These are phyloP conservation scores for Aegilops sharonensis DNA, from an alignment of 176 grass and related monocot species.

Conservation along the genomic window DNA sequence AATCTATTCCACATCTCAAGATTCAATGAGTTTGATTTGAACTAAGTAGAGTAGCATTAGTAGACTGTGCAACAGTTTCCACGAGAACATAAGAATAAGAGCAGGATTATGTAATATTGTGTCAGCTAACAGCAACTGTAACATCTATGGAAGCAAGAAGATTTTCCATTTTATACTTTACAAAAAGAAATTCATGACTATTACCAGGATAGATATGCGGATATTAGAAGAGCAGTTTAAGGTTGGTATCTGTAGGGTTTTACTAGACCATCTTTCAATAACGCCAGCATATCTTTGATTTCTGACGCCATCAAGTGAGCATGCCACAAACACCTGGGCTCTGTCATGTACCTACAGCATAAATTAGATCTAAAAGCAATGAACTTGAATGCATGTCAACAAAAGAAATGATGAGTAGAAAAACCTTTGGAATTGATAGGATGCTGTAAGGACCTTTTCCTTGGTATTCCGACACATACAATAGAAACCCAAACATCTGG, in stretches of 20 bases:
- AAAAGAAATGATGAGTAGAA: not conserved
- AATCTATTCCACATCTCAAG: not conserved
- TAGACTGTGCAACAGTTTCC: not conserved
- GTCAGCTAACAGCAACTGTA: not conserved
- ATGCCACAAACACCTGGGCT: slow-evolving; percentile 92
- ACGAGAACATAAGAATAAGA: not conserved
- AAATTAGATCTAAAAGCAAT: slow-evolving; percentile 33
- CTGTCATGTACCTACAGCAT: slow-evolving; percentile 89
- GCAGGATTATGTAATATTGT: not conserved
- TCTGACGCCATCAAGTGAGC: slow-evolving; percentile 44
- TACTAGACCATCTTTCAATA: slow-evolving; percentile 89
- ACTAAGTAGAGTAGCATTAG: not conserved
- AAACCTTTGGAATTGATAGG: slow-evolving; percentile 82
- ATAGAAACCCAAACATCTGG: slow-evolving; percentile 94
- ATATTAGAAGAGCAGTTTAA: slow-evolving; percentile 66
- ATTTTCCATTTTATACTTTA: not conserved
- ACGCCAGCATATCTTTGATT: slow-evolving; percentile 60
- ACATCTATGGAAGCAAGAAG: not conserved
- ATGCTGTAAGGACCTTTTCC: slow-evolving; percentile 47
- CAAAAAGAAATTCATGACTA: not conserved
- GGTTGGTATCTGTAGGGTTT: slow-evolving; percentile 60
- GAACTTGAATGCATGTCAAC: not conserved
- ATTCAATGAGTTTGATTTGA: not conserved
- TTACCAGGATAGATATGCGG: slow-evolving; percentile 87
- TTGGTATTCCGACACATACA: slow-evolving; percentile 70